Percentiles rank a stretch among this genome's conserved stretches.
Conservation (phyloP, 768 basidiomycete genomes). For the Tricholoma flavovirens region DNA sequence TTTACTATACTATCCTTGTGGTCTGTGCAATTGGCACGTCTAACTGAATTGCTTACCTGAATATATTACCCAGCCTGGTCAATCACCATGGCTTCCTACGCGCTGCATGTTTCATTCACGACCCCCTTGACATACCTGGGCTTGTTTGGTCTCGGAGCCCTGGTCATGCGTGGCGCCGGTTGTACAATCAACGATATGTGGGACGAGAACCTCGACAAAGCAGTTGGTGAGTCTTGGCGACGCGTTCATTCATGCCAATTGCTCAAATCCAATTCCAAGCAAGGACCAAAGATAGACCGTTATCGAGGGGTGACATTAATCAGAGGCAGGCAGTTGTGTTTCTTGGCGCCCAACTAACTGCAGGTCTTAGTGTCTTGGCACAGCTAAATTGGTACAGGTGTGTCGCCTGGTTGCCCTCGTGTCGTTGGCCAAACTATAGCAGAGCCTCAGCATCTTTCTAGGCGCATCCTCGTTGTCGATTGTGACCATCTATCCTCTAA, state of each 20-base stretch:
- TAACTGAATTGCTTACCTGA: slow-evolving; percentile 1
- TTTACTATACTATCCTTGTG: slow-evolving; percentile 89
- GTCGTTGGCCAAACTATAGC: background rate
- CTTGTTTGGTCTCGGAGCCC: slow-evolving; percentile 84
- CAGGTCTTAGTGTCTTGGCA: slow-evolving; percentile 78
- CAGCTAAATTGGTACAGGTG: slow-evolving; percentile 97
- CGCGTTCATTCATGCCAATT: background rate
- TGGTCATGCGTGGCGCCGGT: slow-evolving; percentile 96
- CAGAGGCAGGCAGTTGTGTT: slow-evolving; percentile 72
- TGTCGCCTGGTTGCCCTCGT: slow-evolving; percentile 14
- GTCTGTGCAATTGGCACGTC: slow-evolving; percentile 32
- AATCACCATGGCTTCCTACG: slow-evolving; percentile 93
- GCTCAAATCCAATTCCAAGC: slow-evolving; percentile 35
- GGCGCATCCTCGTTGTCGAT: slow-evolving; percentile 88
- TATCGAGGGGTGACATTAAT: slow-evolving; percentile 80
- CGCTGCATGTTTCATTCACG: slow-evolving; percentile 57
- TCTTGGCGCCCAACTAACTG: slow-evolving; percentile 74
- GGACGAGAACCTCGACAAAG: slow-evolving; percentile 88
- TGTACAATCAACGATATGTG: slow-evolving; percentile 99
- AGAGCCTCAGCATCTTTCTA: slow-evolving; percentile 64
- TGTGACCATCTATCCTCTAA: slow-evolving; percentile 87
- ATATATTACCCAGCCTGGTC: slow-evolving; percentile 75
- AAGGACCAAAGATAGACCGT: slow-evolving; percentile 81
- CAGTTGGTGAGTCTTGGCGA: slow-evolving; percentile 62
- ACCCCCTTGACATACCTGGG: slow-evolving; percentile 70